phyloP scores from a whole-genome alignment of 2,329 filamentous ascomycete genomes.

The Cordyceps cateniannulata region DNA sequence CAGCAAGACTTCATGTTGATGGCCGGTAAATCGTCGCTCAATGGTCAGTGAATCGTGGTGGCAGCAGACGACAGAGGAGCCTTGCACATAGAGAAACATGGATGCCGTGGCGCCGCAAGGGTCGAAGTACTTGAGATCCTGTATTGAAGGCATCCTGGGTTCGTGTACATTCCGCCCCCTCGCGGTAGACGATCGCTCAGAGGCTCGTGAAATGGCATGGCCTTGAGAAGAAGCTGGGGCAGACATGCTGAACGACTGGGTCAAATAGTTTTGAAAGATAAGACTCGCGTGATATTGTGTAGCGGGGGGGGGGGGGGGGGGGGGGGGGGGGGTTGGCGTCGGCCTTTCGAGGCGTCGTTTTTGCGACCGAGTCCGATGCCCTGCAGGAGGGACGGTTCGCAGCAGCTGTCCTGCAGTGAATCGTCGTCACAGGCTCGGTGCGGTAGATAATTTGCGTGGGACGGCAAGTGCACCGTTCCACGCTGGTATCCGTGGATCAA shows the following conservation, averaged over 20 bases:
- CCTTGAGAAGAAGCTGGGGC: constrained; percentile 49
- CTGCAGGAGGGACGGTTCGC: constrained; percentile 19
- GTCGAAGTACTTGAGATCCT: constrained; percentile 59
- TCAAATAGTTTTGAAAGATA: constrained; percentile 14
- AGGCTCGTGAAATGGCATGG: constrained; percentile 53
- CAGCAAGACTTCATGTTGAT: constrained; percentile 75
- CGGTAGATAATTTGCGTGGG: constrained; percentile 25
- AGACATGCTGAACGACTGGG: constrained; percentile 49
- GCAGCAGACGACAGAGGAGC: constrained; percentile 73
- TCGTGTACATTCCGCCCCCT: constrained; percentile 34
- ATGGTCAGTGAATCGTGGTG: constrained; percentile 90
- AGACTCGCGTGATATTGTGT: not conserved
- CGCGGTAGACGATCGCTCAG: constrained; percentile 47
- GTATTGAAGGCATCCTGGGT: constrained; percentile 41
- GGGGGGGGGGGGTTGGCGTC: constrained; percentile 13
- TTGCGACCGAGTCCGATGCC: constrained; percentile 14
- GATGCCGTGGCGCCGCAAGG: constrained; percentile 87
- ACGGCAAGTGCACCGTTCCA: constrained; percentile 36
- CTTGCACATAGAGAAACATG: constrained; percentile 83
- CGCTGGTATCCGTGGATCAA: constrained; percentile 24
- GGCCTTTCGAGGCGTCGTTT: constrained; percentile 1
- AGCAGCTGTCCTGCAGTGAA: constrained; percentile 18
- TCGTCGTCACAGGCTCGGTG: constrained; percentile 14
- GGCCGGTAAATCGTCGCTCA: constrained; percentile 77
- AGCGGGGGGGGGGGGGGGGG: too few species aligned